Evolutionary conservation across 768 basidiomycete genomes (phyloP).

Genomic region (Grammothele lineata): DNA sequence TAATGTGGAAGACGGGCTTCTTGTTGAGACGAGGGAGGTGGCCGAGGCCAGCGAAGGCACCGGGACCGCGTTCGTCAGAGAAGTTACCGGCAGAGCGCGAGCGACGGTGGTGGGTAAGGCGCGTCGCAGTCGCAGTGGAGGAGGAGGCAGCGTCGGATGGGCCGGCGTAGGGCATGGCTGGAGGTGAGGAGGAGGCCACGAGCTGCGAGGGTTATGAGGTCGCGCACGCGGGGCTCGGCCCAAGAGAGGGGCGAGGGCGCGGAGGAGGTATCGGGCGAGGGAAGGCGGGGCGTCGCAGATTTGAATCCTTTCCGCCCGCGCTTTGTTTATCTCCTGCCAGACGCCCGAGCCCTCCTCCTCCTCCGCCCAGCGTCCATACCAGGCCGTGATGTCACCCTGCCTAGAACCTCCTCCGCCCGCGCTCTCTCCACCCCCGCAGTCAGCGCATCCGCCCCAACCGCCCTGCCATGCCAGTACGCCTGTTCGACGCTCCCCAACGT

Average conservation of each 20-base stretch:
- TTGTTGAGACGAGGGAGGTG: slow-evolving; percentile 40
- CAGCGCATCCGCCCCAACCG: background rate
- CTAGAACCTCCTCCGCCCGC: background rate
- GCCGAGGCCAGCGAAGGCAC: slow-evolving; percentile 46
- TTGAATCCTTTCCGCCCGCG: too few species aligned
- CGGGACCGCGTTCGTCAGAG: slow-evolving; percentile 38
- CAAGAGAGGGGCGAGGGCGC: background rate
- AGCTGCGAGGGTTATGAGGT: background rate
- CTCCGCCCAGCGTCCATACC: background rate
- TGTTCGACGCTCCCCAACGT: background rate
- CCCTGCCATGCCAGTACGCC: background rate
- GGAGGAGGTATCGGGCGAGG: background rate
- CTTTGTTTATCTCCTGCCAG: background rate
- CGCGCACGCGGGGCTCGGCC: background rate
- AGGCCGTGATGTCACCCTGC: background rate
- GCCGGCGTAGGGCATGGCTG: slow-evolving; percentile 24
- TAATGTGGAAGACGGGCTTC: slow-evolving; percentile 24
- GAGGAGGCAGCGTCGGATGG: slow-evolving; percentile 15
- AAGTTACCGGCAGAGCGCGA: slow-evolving; percentile 29
- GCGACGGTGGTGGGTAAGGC: slow-evolving; percentile 24
- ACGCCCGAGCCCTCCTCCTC: background rate
- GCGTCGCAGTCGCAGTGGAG: slow-evolving; percentile 18
- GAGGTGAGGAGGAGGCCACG: background rate
- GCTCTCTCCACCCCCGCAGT: background rate
- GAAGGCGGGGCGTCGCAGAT: background rate